Percentiles rank a stretch among this genome's conserved stretches.
Evolutionary conservation across 148 eudicot species (phyloP).

Genomic region (Cornus controversa): DNA sequence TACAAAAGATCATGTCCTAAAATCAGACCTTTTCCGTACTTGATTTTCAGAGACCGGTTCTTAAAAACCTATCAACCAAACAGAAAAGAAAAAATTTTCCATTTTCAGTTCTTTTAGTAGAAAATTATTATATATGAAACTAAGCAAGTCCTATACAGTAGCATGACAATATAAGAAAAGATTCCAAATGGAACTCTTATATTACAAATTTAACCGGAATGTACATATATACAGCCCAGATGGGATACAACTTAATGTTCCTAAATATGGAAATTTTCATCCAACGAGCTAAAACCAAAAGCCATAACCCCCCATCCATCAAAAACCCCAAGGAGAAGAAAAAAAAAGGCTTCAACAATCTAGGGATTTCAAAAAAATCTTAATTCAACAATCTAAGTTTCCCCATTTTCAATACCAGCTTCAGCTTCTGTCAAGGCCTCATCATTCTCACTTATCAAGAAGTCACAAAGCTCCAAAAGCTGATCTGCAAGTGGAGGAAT

Average conservation of each 20-base stretch:
- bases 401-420: conserved; percentile 48
- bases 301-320: neutral
- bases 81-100: too few species aligned
- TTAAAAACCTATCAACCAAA: too few species aligned
- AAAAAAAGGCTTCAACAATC: neutral
- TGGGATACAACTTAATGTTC: neutral
- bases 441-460: conserved; percentile 49
- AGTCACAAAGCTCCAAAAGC: conserved; percentile 79
- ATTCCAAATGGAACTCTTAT: neutral
- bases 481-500: conserved; percentile 96
- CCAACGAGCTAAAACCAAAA: neutral
- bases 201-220: conserved; percentile 15
- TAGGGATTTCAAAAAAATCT: neutral
- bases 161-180: too few species aligned
- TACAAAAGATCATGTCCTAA: too few species aligned
- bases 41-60: too few species aligned
- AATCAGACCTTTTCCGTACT: too few species aligned
- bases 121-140: too few species aligned
- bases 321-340: neutral
- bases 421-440: conserved; percentile 64
- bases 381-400: conserved; percentile 1
- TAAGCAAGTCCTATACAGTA: too few species aligned
- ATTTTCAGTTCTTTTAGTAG: too few species aligned
- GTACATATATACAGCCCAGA: conserved; percentile 2
- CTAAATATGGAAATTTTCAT: neutral